These are phyloP conservation scores for Geotrichum reessii DNA, from an alignment of 1,139 yeast species.

Conservation along the genomic window DNA sequence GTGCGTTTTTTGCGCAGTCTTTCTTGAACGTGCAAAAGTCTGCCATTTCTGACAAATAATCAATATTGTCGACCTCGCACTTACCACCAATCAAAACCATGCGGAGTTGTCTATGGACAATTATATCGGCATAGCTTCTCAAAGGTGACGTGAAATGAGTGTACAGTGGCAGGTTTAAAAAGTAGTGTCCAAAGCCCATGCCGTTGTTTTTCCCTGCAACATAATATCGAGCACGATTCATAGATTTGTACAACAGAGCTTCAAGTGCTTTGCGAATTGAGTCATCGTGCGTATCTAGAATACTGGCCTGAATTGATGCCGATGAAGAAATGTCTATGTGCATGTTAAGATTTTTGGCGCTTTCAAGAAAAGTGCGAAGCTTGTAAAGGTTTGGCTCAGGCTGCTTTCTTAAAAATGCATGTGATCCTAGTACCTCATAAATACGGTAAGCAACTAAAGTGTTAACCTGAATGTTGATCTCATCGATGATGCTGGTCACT, in stretches of 20 bases:
- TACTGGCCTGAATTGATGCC: slow-evolving; percentile 64
- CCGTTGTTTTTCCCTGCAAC: slow-evolving; percentile 85
- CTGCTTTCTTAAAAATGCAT: slow-evolving; percentile 81
- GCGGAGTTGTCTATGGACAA: slow-evolving; percentile 88
- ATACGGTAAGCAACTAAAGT: slow-evolving; percentile 77
- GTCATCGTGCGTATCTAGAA: slow-evolving; percentile 57
- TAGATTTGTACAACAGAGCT: slow-evolving; percentile 69
- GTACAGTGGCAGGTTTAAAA: slow-evolving; percentile 74
- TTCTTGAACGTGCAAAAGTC: slow-evolving; percentile 92
- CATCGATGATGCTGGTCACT: slow-evolving; percentile 59
- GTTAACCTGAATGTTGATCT: slow-evolving; percentile 75
- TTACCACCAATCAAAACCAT: slow-evolving; percentile 47
- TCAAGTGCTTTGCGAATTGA: slow-evolving; percentile 69
- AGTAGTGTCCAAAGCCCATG: slow-evolving; percentile 66
- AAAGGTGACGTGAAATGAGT: slow-evolving; percentile 89
- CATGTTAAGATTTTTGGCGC: slow-evolving; percentile 52
- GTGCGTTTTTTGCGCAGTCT: slow-evolving; percentile 88
- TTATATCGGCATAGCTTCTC: slow-evolving; percentile 83
- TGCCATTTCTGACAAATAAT: slow-evolving; percentile 69
- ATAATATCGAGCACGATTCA: slow-evolving; percentile 78
- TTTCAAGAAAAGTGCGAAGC: slow-evolving; percentile 70
- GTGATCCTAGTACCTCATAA: slow-evolving; percentile 71
- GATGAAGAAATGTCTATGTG: slow-evolving; percentile 68
- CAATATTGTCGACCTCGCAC: slow-evolving; percentile 51
- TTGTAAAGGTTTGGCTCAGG: slow-evolving; percentile 76